Evolutionary conservation across 2,329 filamentous ascomycete species (phyloP), one percentile per base, ranked within the genome.

Genomic region (Leptographium wingfieldii): DNA sequence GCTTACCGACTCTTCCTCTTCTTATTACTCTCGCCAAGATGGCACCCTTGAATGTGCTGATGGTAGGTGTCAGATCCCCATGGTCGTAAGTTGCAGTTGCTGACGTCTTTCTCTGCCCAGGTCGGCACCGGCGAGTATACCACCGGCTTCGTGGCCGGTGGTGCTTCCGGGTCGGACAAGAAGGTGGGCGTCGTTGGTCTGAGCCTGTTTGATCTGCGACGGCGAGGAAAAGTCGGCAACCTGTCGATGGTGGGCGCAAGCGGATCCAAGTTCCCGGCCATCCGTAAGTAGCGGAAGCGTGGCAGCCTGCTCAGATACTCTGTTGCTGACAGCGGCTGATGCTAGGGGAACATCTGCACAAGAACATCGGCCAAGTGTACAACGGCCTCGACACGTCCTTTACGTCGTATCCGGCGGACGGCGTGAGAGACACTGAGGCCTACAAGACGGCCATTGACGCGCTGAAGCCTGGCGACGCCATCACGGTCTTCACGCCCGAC

Each of bases 41-140:
- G 79, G 77, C 80, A 66, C 80, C 82, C 65, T 77, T 86, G 63
- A 85, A 82, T 66, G 84, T 88, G 66, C 76, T 88, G 70, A 88
- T 88, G 84, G 84, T 84, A 67, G 69, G 76, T 68, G 1, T 11
- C 19, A 12, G 2, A 6, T 14, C 19, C 55, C 22, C 25, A 16
- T 40, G 38, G 12, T 3, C 14, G 9, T 35, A 10, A 5, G 12
- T 40, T 16, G 12, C 38, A 16, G 38, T 5, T 40, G 12, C 38
- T 40, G 38, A 40, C 38, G 35, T 14, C 38, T 40, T 16, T 2
- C n/a, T 53, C 29, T 58, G 57, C 62, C 56, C 62, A 86, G 87
- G 83, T 96, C 61, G 92, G 92, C 65, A 96, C 92, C 12, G 92
- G 92, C 69, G 92, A 96, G 80, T 96, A 96, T 80, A 96, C 92